phyloP scores from a whole-genome alignment of 371 early-diverging fungal species.

The Saksenaea vasiformis region DNA sequence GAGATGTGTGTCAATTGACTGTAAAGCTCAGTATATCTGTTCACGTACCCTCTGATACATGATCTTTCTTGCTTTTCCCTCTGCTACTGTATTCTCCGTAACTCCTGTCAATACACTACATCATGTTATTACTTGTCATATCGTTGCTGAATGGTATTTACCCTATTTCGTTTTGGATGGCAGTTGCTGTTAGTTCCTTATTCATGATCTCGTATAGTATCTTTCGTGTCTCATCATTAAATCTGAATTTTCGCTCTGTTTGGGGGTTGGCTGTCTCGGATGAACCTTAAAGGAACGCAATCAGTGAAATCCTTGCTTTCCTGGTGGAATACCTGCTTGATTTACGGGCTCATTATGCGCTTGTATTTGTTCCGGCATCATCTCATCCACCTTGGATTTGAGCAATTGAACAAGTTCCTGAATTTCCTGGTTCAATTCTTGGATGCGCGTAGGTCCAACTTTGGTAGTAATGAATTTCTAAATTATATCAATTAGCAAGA shows the following conservation, averaged over 20 bases:
- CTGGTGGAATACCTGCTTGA: conserved; percentile 13
- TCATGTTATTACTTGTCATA: background rate
- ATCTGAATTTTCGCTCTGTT: conserved; percentile 23
- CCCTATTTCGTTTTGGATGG: conserved; percentile 38
- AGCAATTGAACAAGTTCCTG: conserved; percentile 28
- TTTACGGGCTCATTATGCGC: conserved; percentile 28
- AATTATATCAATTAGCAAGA: background rate
- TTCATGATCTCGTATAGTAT: conserved; percentile 41
- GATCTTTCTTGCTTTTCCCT: conserved; percentile 51
- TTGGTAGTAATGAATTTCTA: conserved; percentile 50
- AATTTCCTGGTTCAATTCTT: conserved; percentile 42
- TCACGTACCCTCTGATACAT: conserved; percentile 51
- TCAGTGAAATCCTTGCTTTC: background rate
- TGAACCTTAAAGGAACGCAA: too few species aligned
- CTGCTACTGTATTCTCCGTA: conserved; percentile 18
- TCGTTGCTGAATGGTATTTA: conserved; percentile 12
- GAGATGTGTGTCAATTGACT: background rate
- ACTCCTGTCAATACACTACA: conserved; percentile 1
- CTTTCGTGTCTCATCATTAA: conserved; percentile 34
- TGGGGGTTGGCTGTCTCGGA: background rate
- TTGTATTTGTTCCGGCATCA: conserved; percentile 42
- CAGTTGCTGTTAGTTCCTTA: conserved; percentile 28
- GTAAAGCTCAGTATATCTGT: background rate
- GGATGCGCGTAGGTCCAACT: conserved; percentile 35
- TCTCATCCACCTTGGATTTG: conserved; percentile 31